Evolutionary conservation across 805 yeast species (phyloP), one percentile per base, ranked within the genome.

Genomic region (Metschnikowia rubicola): DNA sequence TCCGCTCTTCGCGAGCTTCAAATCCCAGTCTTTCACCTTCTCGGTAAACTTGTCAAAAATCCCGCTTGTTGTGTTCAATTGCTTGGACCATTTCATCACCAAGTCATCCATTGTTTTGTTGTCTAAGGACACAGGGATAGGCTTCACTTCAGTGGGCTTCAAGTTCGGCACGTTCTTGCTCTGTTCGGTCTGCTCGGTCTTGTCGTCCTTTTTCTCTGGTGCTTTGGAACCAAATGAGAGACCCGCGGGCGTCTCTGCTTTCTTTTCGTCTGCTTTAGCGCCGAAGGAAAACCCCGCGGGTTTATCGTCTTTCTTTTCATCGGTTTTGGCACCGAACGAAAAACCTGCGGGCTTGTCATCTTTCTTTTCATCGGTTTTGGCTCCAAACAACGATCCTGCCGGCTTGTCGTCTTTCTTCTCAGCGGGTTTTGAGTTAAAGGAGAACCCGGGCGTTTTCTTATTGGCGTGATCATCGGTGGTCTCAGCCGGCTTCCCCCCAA

Each of bases 81-180:
- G 96, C 46, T 82, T 81, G 0, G 97, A 86, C 99, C 99, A 94
- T 66, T 86, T 90, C 11, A 90, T 80, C 37, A 94, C 86, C 55
- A 94, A 76, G 63, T 94, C 98, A 60, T 94, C 98, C 60, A 94
- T 72, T 1, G 97, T 89, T 64, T 89, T 89, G 67, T 94, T 94
- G 58, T 88, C 90, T 33, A 94, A 77, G 4, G 96, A 81, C 3
- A 89, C 77, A 30, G 86, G 86, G 47, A 82, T 76, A 4, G 89
- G 84, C 50, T 79, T 80, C 29, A 82, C 76, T 34, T 78, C 73
- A 44, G 84, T 81, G 2, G 82, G 68, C 44, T 75, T 73, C 19
- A 74, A 65, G 42, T 62, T 68, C 26, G 66, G 65, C 21, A 50
- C 50, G 38, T 55, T 59, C n/a, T 49, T 57, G 28, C 46, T 58